A percentile compares a stretch with the other conserved stretches of the same genome.
Evolutionary conservation across 805 yeast species (phyloP).

Genomic region (Yarrowia sp.): DNA sequence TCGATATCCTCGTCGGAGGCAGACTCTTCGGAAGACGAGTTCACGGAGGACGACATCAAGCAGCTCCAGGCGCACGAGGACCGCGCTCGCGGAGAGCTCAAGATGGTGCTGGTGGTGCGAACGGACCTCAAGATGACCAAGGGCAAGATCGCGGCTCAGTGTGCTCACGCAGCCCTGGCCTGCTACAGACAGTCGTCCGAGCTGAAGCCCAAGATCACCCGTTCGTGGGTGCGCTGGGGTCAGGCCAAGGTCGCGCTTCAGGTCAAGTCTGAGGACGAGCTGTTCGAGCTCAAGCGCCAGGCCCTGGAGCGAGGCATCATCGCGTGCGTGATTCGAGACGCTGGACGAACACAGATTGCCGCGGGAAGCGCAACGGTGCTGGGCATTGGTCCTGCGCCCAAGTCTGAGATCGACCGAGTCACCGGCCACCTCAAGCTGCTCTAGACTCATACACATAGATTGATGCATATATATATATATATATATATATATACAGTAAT

Average conservation of each 20-base stretch:
- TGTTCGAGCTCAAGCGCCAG: conserved; percentile 74
- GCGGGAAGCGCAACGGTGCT: conserved; percentile 94
- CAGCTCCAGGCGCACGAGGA: conserved; percentile 19
- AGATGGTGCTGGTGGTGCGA: conserved; percentile 82
- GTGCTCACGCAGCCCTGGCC: conserved; percentile 95
- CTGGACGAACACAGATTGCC: conserved; percentile 95
- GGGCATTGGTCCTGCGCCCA: conserved; percentile 98
- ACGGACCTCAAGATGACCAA: conserved; percentile 88
- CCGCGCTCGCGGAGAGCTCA: conserved; percentile 20
- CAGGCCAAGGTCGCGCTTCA: conserved; percentile 90
- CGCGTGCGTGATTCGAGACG: conserved; percentile 83
- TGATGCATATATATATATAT: not conserved
- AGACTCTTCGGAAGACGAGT: conserved; percentile 23
- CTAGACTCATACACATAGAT: conserved; percentile 37
- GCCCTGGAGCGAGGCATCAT: conserved; percentile 80
- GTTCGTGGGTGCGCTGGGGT: conserved; percentile 78
- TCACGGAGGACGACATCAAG: conserved; percentile 18
- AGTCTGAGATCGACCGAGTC: conserved; percentile 66
- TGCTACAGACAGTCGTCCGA: conserved; percentile 62
- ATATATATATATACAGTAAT: no score
- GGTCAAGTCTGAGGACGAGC: conserved; percentile 58
- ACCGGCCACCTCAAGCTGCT: conserved; percentile 78
- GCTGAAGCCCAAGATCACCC: conserved; percentile 60
- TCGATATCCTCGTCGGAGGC: conserved; percentile 24
- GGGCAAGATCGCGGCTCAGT: conserved; percentile 97